These are phyloP conservation scores for Mycena metata DNA, from an alignment of 768 basidiomycete genomes.

Conservation along the genomic window DNA sequence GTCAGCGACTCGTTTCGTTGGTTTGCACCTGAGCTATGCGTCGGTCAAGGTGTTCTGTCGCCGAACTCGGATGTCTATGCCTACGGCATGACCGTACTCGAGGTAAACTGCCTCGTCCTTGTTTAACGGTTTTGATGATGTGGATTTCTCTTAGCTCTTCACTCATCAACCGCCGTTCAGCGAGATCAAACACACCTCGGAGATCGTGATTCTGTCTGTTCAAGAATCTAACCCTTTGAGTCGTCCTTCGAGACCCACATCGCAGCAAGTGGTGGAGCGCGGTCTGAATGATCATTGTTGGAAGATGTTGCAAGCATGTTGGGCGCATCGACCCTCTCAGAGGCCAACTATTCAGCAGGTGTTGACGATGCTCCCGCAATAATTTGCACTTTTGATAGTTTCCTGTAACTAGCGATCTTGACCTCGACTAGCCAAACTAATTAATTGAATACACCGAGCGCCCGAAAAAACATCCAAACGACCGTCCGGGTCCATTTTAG, in stretches of 20 bases:
- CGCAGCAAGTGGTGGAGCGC: constrained; percentile 49
- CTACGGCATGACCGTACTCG: constrained; percentile 69
- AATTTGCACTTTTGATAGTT: background rate
- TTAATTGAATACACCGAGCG: no score
- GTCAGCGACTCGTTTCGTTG: constrained; percentile 62
- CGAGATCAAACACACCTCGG: constrained; percentile 63
- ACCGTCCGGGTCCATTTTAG: no score
- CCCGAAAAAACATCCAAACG: no score
- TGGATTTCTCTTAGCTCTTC: constrained; percentile 53
- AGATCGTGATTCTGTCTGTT: constrained; percentile 59
- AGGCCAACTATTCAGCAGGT: constrained; percentile 59
- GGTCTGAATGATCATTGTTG: constrained; percentile 64
- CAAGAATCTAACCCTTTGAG: constrained; percentile 43
- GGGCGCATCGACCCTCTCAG: constrained; percentile 51
- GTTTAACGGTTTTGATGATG: background rate
- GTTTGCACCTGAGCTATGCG: constrained; percentile 69
- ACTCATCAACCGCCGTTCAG: constrained; percentile 66
- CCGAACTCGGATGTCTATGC: constrained; percentile 66
- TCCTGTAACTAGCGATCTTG: no score
- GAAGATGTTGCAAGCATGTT: constrained; percentile 58
- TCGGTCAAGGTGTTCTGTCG: constrained; percentile 62
- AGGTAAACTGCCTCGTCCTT: constrained; percentile 51
- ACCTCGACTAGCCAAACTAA: no score
- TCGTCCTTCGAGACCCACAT: constrained; percentile 57
- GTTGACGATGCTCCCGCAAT: constrained; percentile 23